Evolutionary conservation across 768 basidiomycete genomes (phyloP), one percentile per base, ranked within the genome.

Genomic region (Auricularia auricula-judae): DNA sequence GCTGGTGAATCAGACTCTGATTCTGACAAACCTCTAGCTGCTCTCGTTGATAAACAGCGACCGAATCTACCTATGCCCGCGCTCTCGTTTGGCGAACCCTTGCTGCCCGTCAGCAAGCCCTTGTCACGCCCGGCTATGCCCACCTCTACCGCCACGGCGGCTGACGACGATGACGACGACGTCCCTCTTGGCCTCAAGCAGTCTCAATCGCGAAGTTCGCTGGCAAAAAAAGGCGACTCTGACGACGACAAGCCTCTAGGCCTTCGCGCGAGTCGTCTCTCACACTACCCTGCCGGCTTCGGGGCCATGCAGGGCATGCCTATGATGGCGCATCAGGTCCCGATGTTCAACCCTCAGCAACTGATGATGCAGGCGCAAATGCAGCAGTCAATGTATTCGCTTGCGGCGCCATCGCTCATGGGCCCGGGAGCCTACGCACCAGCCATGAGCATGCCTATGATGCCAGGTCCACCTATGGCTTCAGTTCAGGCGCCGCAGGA

Each of bases 11-110:
- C 73, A 5, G 84, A 84, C 65, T 86, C 86, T 1, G 88, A 89
- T 66, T 88, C 89, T 68, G 89, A 89, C 68, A 78, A 81, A 65
- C 91, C 91, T 3, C 74, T 93, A 36, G 84, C 86, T 3, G 78
- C 76, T 54, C 74, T 92, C 12, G 72, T 89, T 36, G 78, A 78
- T 65, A 77, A 79, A 70, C 72, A 75, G 58, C 79, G 79, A 58
- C 64, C 62, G 43, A 21, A 36, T 47, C 35, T 59, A n/a, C 29
- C 61, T 21, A 23, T 61, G 33, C 61, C 68, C 4, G 80, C 79
- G 70, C 67, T 78, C 51, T 76, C 76, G 47, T 73, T 82, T 77
- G 80, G 16, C 74, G 81, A 34, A 70, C 81, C 54, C 75, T 76
- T 66, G 78, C 80, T 65, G 79, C 78, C 64, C 54, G 62, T 39